Evolutionary conservation across 139 green algal genomes (phyloP).

Genomic region (Edaphochlamys debaryana): DNA sequence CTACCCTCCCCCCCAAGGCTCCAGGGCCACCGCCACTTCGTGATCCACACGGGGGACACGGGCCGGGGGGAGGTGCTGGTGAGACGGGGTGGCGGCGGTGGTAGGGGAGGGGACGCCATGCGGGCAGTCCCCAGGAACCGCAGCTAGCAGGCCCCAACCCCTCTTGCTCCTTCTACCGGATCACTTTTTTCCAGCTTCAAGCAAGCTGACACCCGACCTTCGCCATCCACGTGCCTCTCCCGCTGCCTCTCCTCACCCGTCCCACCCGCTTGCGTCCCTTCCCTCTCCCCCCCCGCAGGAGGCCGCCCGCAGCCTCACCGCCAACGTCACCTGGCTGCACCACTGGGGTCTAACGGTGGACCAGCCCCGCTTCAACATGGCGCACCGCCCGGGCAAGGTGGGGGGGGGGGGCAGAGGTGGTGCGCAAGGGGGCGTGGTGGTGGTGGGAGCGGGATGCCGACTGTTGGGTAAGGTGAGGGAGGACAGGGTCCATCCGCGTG

Average conservation of each 20-base stretch:
- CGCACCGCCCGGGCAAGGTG: constrained; percentile 49
- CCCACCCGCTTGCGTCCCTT: too few species aligned
- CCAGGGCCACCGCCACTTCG: constrained; percentile 40
- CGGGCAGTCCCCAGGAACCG: too few species aligned
- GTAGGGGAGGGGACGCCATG: too few species aligned
- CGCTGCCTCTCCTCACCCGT: too few species aligned
- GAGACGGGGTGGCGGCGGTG: background rate
- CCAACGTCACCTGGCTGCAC: constrained; percentile 49
- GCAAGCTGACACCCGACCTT: too few species aligned
- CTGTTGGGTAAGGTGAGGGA: too few species aligned
- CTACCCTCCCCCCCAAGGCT: constrained; percentile 13
- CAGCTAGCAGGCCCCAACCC: too few species aligned
- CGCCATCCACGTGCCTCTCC: background rate
- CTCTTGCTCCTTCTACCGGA: too few species aligned
- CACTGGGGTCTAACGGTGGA: constrained; percentile 49
- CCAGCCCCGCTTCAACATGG: constrained; percentile 21
- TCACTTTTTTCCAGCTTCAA: too few species aligned
- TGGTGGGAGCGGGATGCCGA: background rate
- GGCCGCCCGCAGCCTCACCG: background rate
- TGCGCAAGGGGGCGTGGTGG: background rate
- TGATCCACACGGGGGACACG: constrained; percentile 46
- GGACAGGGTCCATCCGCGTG: too few species aligned
- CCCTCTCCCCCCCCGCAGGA: background rate
- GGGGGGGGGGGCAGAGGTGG: background rate
- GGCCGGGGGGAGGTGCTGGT: constrained; percentile 26